Base-by-base conservation (phyloP, 2,329 filamentous ascomycete species). In the Hirsutella minnesotensis region DNA sequence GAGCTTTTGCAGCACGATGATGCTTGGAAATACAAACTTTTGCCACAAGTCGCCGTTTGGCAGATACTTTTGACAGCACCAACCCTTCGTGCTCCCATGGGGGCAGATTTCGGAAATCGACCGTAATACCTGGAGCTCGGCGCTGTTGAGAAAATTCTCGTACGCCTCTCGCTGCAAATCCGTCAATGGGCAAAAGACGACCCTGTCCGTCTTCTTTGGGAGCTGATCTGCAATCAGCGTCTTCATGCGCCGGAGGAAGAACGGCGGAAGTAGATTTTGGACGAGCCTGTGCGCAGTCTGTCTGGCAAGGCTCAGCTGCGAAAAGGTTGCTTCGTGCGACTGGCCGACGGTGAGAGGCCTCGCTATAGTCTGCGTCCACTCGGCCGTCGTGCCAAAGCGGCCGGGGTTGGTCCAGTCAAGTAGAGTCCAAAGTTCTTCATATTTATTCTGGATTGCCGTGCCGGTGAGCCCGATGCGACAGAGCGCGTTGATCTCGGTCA, bases 401-500 rank as follows among this genome's bases (percentile, higher is more conserved):
- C 88, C 90, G 0, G 92, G 92, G 52, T 94, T 92, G 0, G 88
- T 89, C 92, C 92, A 98, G 58, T 98, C 94, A 3, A 98, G 69
- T 0, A 98, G 69, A 0, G 88, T 94, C 90, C 90, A 98, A 1
- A 98, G 72, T 60, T 98, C 92, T 57, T 95, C 87, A 58, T 98
- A 98, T 51, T 86, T 92, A 61, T 98, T 98, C 58, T 98, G 92
- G 37, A 98, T 95, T 0, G 90, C 90, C 0, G 92, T 98, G 2
- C 92, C 92, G 0, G 89, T 96, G 9, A 98, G 70, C 0, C 92
- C 92, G 47, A 98, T 89, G 29, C 92, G 78, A 56, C 92, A 96
- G 3, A 96, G 73, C 0, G 89, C 80, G 53, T 98, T 98, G 51
- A 96, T 70, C 47, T 89, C 78, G 53, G 87, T 85, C 83, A 98